Evolutionary conservation across 176 grass and related monocot species (phyloP).

Genomic region (Hordeum marinum): DNA sequence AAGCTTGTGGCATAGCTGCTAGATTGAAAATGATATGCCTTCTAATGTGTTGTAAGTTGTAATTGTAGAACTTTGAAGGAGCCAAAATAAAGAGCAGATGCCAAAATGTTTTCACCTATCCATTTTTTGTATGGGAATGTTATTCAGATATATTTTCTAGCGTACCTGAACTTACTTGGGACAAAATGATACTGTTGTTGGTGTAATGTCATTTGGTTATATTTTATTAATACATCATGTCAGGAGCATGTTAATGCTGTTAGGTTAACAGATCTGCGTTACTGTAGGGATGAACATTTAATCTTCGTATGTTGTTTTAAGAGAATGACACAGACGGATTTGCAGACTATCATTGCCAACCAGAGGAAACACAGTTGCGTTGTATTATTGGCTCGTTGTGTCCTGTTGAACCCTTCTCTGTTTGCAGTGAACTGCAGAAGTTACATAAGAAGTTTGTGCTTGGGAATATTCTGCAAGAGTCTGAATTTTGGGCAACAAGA

Average conservation of each 20-base stretch:
- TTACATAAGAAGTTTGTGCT: conserved; percentile 93
- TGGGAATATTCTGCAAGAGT: conserved; percentile 71
- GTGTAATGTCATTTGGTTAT: background rate
- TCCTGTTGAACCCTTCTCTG: conserved; percentile 7
- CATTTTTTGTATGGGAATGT: background rate
- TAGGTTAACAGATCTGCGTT: background rate
- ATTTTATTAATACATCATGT: background rate
- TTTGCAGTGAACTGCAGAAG: conserved; percentile 83
- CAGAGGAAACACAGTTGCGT: background rate
- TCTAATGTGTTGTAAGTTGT: background rate
- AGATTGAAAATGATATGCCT: conserved; percentile 9
- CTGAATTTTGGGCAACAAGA: conserved; percentile 97
- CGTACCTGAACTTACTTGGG: no score
- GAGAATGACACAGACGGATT: background rate
- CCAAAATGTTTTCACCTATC: background rate
- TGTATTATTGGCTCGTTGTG: conserved; percentile 9
- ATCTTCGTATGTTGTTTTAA: background rate
- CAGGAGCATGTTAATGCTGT: background rate
- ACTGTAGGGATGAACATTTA: background rate
- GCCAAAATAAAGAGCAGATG: background rate
- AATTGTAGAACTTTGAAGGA: background rate
- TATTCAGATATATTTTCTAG: no score
- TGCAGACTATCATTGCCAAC: background rate
- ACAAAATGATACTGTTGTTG: no score
- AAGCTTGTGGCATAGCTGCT: background rate